phyloP scores from a whole-genome alignment of 768 basidiomycete species.

The Sporobolomyces roseus region DNA sequence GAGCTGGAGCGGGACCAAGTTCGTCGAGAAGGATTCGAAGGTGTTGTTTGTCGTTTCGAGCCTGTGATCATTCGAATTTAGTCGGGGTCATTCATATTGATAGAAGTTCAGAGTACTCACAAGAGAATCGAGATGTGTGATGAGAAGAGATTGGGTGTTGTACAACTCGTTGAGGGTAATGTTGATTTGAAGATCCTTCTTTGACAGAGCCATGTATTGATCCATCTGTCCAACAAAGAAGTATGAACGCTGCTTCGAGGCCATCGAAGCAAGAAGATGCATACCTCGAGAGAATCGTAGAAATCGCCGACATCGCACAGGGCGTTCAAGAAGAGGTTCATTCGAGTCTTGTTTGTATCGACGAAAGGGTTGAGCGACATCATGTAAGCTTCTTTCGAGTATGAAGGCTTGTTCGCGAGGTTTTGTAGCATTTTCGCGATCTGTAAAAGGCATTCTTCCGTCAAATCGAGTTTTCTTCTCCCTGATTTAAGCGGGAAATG shows the following conservation, averaged over 20 bases:
- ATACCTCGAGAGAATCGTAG: conserved; percentile 93
- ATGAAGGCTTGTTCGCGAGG: conserved; percentile 96
- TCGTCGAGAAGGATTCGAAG: conserved; percentile 94
- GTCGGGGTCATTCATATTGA: too few species aligned
- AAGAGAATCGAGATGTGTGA: conserved; percentile 90
- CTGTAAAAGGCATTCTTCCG: too few species aligned
- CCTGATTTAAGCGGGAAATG: neutral
- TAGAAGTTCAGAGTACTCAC: conserved; percentile 54
- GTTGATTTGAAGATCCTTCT: conserved; percentile 96
- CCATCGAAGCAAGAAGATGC: conserved; percentile 37
- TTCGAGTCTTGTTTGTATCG: conserved; percentile 95
- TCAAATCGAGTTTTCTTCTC: too few species aligned
- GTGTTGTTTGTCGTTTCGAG: conserved; percentile 96
- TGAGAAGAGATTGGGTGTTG: conserved; percentile 92
- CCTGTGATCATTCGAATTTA: conserved; percentile 54
- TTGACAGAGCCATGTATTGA: conserved; percentile 99
- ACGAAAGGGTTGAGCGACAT: conserved; percentile 97
- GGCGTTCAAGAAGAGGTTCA: conserved; percentile 93
- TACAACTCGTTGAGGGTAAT: conserved; percentile 99
- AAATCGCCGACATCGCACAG: conserved; percentile 99
- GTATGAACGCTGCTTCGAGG: too few species aligned
- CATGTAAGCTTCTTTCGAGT: conserved; percentile 98
- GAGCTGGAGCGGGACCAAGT: conserved; percentile 83
- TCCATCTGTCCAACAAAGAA: conserved; percentile 70
- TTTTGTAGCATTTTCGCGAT: conserved; percentile 99